Evolutionary conservation across 495 filamentous ascomycete genomes (phyloP), one percentile per base, ranked within the genome.

Genomic region (Hypoxylon cercidicola): DNA sequence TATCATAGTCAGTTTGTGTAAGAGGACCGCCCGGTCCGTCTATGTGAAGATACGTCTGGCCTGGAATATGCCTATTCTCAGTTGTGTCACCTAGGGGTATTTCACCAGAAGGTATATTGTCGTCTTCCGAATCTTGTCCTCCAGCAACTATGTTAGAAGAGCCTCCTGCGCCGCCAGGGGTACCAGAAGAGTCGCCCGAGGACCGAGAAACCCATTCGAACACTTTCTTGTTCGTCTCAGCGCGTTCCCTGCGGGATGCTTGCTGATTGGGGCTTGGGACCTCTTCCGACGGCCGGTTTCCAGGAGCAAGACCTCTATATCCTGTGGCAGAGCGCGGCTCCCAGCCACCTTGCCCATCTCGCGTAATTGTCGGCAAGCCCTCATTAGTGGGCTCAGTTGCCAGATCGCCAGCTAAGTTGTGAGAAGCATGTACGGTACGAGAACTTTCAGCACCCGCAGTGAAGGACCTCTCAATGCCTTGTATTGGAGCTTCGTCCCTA

Each of bases 31-130:
- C 75, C 2, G 64, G 49, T 28, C 70, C 74, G 5, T 72, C 74
- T 4, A 77, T 53, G 12, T 75, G 53, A 44, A 73, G 77, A 67
- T 85, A 86, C 3, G 77, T 74, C 51, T 82, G 83, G 1, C 81
- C 82, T 50, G 78, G 66, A 45, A 75, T 30, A 62, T 76, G 55
- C 19, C 73, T 71, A 47, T 82, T 82, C 51, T 79, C 77, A 35
- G 75, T 78, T 41, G 72, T 46, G 15, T 72, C 18, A 1, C 74
- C 76, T 0, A 77, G 23, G 0, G 76, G 51, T 21, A 83, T 75
- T 25, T 79, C 79, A 3, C 71, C 63, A 9, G 63, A 28, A 11
- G 76, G 67, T 34, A 79, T 76, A 56, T 75, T 74, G 21, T 79
- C 76, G 16, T 72, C 64, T 8, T 55, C 71, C 28, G 71, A 68